Conservation (phyloP, 768 basidiomycete species). For the Leucosporidium scottii region DNA sequence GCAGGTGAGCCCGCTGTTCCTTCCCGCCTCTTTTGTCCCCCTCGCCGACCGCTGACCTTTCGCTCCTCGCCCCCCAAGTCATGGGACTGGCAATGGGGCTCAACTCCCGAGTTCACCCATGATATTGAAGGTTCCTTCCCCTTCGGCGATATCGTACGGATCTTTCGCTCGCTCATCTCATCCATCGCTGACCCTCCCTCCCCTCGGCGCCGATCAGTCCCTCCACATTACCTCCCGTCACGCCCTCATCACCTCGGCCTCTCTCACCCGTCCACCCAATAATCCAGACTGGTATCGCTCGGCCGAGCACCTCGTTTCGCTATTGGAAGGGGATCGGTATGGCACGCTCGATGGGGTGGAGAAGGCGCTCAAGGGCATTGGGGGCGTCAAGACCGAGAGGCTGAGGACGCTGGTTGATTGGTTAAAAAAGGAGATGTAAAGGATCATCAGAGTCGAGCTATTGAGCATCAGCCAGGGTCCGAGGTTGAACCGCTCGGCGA, state of each 20-base stretch:
- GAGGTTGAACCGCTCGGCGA: too few relatives aligned
- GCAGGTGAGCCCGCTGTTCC: conserved; percentile 47
- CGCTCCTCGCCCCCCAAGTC: conserved; percentile 48
- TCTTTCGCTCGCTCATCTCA: neutral
- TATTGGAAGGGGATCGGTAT: conserved; percentile 30
- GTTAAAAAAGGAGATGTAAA: conserved; percentile 25
- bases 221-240: conserved; percentile 31
- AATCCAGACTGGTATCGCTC: conserved; percentile 2
- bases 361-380: neutral
- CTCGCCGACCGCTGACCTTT: neutral
- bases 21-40: neutral
- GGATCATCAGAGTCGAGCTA: neutral
- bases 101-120: conserved; percentile 88
- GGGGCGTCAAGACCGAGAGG: neutral
- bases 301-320: conserved; percentile 12
- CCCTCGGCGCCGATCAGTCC: conserved; percentile 15
- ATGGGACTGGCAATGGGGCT: conserved; percentile 90
- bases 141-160: neutral
- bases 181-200: neutral
- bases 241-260: conserved; percentile 31
- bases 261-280: conserved; percentile 3
- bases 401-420: conserved; percentile 16
- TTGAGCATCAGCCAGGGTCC: too few relatives aligned
- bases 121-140: neutral
- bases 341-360: conserved; percentile 16